Base-by-base conservation (phyloP, 768 basidiomycete genomes). In the Russula sp. region DNA sequence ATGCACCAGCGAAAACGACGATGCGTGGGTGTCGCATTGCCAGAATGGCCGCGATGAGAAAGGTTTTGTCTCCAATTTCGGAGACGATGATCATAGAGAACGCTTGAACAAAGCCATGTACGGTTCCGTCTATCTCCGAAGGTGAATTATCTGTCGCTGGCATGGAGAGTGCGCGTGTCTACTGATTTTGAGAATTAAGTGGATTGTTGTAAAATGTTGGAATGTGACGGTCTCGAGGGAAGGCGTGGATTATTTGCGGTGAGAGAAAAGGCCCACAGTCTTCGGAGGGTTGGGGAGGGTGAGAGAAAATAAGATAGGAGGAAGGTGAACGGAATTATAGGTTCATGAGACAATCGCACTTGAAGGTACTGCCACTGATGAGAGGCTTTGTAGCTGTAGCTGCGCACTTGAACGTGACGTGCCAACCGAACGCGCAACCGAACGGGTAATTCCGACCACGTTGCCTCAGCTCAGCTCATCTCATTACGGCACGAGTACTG, bases 1-100 rank as follows among this genome's bases (percentile, higher is more conserved):
- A 87, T 1, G 97, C 95, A 36, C 95, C 97, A 0, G 79, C 78
- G 70, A 98, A 98, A 61, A 99, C 93, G 59, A 85, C 75, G 47
- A 87, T 67, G 22, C 95, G 86, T 1, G 93, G 87, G 71, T 97
- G 93, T 7, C 93, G 87, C 85, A 94, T 94, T 11, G 95, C 93
- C 69, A 83, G 89, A 70, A 86, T 92, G 76, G 95, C 93, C 52
- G 96, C 87, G 39, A 88, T 87, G 66, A 88, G 77, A 70, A 88
- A 88, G 0, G 96, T 98, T 73, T 98, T 97, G 84, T 98, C 96
- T 25, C 96, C 96, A 46, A 95, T 88, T 78, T 94, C 92, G 2
- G 91, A 93, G 71, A 89, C 79, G 38, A 98, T 87, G 69, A 97
- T 98, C 86, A 96, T 93, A 64, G 81, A 73, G 76, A 94, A 93